phyloP scores from a whole-genome alignment of 1,284 basidiomycete genomes.

The Moesziomyces sp. region DNA sequence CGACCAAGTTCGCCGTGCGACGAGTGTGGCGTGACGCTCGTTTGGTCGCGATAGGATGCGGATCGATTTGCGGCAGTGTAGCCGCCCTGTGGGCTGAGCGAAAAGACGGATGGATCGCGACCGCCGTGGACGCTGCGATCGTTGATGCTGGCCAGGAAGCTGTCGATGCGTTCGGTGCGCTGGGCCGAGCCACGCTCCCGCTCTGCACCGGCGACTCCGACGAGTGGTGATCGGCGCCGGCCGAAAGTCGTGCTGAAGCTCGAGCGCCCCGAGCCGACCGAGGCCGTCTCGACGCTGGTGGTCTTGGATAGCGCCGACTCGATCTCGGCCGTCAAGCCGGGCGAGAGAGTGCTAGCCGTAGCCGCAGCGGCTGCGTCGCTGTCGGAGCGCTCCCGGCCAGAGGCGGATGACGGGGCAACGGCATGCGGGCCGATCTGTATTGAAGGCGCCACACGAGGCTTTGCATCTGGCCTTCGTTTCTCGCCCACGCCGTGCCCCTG shows the following conservation, averaged over 20 bases:
- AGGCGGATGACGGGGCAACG: not conserved
- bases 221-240: conserved; percentile 25
- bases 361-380: not conserved
- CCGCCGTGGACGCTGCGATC: conserved; percentile 20
- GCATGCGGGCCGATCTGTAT: conserved; percentile 32
- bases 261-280: conserved; percentile 14
- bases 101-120: conserved; percentile 26
- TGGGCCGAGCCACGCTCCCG: not conserved
- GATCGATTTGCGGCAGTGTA: not conserved
- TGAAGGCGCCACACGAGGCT: conserved; percentile 16
- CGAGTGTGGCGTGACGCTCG: conserved; percentile 1
- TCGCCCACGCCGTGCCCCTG: conserved; percentile 49
- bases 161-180: conserved; percentile 40
- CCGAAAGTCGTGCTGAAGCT: conserved; percentile 51
- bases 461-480: conserved; percentile 14
- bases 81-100: conserved; percentile 7
- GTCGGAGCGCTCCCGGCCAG: not conserved
- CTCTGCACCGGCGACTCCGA: not conserved
- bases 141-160: conserved; percentile 44
- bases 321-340: conserved; percentile 32
- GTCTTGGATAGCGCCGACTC: conserved; percentile 32
- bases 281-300: conserved; percentile 13
- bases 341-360: conserved; percentile 6
- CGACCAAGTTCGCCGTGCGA: conserved; percentile 29
- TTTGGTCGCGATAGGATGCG: not conserved